Evolutionary conservation across 164 flowering plant species (phyloP).

Genomic region (Tetrastigma voinierianum): DNA sequence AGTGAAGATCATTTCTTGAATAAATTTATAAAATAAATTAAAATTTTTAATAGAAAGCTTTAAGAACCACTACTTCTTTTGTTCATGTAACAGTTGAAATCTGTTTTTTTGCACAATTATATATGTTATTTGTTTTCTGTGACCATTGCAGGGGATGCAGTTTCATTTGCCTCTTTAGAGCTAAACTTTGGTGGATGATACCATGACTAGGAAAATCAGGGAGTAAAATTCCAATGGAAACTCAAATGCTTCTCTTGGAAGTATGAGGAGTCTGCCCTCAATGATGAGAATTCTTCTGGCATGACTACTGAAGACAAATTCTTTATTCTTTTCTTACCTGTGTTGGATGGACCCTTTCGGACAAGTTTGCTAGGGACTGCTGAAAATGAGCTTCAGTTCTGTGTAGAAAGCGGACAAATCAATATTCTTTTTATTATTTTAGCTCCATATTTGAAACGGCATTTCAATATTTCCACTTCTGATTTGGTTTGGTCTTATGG

Average conservation of each 20-base stretch:
- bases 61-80: too few relatives aligned
- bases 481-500: not conserved
- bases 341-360: constrained; percentile 64
- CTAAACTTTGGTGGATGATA: constrained; percentile 89
- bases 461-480: not conserved
- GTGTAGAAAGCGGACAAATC: constrained; percentile 70
- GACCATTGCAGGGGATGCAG: constrained; percentile 45
- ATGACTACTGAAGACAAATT: constrained; percentile 26
- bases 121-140: not conserved
- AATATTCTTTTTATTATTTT: not conserved
- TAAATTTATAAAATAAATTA: too few relatives aligned
- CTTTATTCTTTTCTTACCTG: constrained; percentile 60
- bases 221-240: constrained; percentile 65
- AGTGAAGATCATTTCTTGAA: too few relatives aligned
- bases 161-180: constrained; percentile 53
- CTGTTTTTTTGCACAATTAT: not conserved
- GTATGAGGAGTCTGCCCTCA: constrained; percentile 36
- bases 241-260: constrained; percentile 77
- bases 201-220: constrained; percentile 54
- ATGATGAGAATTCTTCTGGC: constrained; percentile 21
- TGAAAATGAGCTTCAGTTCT: constrained; percentile 66
- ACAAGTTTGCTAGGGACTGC: constrained; percentile 64
- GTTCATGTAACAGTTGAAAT: not conserved
- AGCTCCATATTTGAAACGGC: not conserved
- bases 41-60: too few relatives aligned